These are phyloP conservation scores for Talaromyces sp. DNA, from an alignment of 2,329 filamentous ascomycete species.

Conservation along the genomic window DNA sequence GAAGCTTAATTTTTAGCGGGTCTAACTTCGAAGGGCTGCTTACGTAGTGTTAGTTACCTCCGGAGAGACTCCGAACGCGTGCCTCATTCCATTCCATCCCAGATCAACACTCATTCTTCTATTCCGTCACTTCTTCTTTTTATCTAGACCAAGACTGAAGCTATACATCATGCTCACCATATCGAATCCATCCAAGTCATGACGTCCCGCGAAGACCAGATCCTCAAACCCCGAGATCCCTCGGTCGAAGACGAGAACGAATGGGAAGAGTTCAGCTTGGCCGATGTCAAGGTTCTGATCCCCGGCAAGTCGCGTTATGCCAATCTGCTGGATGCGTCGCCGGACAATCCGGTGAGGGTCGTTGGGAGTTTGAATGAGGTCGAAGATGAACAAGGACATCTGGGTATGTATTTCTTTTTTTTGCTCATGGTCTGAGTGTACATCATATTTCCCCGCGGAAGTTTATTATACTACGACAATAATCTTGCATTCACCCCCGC, in stretches of 20 bases:
- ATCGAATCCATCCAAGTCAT: conserved; percentile 29
- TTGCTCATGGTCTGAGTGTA: background rate
- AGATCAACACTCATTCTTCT: background rate
- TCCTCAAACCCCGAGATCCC: conserved; percentile 44
- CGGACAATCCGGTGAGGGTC: conserved; percentile 54
- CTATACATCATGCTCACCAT: background rate
- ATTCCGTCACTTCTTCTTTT: background rate
- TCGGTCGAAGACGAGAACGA: conserved; percentile 51
- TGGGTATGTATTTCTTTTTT: conserved; percentile 31
- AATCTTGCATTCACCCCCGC: background rate
- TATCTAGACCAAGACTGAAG: background rate
- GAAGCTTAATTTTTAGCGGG: conserved; percentile 1
- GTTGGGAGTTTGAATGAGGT: conserved; percentile 50
- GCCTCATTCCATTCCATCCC: conserved; percentile 5
- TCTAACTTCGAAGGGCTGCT: background rate
- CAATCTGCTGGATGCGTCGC: conserved; percentile 55
- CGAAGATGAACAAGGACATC: conserved; percentile 42
- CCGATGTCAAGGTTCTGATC: conserved; percentile 51
- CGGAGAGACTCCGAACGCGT: conserved; percentile 10
- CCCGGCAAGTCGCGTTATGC: conserved; percentile 50
- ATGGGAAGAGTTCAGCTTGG: conserved; percentile 59
- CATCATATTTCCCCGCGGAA: background rate
- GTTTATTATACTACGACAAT: background rate
- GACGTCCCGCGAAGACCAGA: conserved; percentile 45
- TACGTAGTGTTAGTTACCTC: background rate